Percentiles rank a stretch among this genome's conserved stretches.
phyloP scores from a whole-genome alignment of 2,329 filamentous ascomycete species.

The Sporothrix brasiliensis region DNA sequence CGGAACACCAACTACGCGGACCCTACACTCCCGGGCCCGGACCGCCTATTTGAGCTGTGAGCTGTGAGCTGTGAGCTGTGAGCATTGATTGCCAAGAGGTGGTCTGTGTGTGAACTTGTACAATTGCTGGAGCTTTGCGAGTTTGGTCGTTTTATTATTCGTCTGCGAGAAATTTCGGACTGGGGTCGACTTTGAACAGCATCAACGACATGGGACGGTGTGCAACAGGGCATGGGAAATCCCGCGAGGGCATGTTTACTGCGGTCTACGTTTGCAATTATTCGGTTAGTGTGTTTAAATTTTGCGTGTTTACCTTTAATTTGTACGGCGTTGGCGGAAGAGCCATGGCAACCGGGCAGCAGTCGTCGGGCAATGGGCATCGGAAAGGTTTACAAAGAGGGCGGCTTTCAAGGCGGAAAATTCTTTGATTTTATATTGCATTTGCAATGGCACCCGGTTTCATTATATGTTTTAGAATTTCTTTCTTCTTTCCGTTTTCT shows the following conservation, averaged over 20 bases:
- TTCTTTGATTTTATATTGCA: not conserved
- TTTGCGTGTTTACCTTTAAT: not conserved
- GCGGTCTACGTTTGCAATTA: not conserved
- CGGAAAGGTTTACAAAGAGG: not conserved
- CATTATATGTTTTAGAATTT: too few species aligned
- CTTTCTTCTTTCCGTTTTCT: too few species aligned
- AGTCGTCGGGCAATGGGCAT: not conserved
- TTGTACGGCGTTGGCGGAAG: not conserved
- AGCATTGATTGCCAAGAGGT: not conserved
- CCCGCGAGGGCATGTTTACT: not conserved
- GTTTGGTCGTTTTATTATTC: not conserved
- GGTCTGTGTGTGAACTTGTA: not conserved
- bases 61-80: not conserved
- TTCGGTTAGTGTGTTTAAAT: not conserved
- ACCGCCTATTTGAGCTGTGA: constrained; percentile 34
- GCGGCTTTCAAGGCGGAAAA: not conserved
- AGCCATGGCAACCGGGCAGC: not conserved
- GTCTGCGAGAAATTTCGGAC: not conserved
- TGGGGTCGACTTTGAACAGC: not conserved
- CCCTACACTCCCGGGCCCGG: constrained; percentile 8
- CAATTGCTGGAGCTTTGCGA: constrained; percentile 11
- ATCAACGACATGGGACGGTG: not conserved
- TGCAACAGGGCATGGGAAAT: not conserved
- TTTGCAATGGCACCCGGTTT: too few species aligned
- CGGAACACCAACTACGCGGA: constrained; percentile 31